Conservation (phyloP, 805 yeast genomes). For the Wickerhamiella sorbophila region DNA sequence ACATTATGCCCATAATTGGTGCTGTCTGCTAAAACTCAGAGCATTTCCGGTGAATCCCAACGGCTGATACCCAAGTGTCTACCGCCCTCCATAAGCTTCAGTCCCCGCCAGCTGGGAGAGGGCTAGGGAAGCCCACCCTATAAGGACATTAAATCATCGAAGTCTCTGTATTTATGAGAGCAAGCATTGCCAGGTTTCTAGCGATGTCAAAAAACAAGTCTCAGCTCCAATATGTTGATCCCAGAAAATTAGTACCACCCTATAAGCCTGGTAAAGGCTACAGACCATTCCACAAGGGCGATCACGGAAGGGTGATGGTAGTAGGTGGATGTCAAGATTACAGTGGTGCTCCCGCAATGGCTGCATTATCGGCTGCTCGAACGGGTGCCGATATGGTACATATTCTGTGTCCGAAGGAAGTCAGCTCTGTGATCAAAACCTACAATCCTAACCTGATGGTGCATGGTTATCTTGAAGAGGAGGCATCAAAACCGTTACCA, state of each 20-base stretch:
- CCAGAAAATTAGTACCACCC: constrained; percentile 54
- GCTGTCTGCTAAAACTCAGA: too few relatives aligned
- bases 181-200: not conserved
- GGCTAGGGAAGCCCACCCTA: too few relatives aligned
- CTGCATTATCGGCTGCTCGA: constrained; percentile 71
- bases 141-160: too few relatives aligned
- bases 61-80: too few relatives aligned
- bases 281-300: constrained; percentile 65
- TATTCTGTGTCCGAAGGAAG: constrained; percentile 67
- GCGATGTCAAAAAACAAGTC: not conserved
- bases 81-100: too few relatives aligned
- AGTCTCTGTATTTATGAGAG: not conserved
- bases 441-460: constrained; percentile 94
- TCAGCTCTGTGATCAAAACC: constrained; percentile 67
- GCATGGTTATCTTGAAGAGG: constrained; percentile 68
- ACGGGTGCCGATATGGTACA: constrained; percentile 85
- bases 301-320: constrained; percentile 72
- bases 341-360: constrained; percentile 92
- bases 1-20: too few relatives aligned
- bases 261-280: constrained; percentile 26
- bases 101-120: too few relatives aligned
- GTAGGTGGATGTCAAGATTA: constrained; percentile 93
- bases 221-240: not conserved
- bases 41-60: too few relatives aligned
- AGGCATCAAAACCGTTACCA: constrained; percentile 15